phyloP scores from a whole-genome alignment of 305 asterid species.

The Salvia sclarea region DNA sequence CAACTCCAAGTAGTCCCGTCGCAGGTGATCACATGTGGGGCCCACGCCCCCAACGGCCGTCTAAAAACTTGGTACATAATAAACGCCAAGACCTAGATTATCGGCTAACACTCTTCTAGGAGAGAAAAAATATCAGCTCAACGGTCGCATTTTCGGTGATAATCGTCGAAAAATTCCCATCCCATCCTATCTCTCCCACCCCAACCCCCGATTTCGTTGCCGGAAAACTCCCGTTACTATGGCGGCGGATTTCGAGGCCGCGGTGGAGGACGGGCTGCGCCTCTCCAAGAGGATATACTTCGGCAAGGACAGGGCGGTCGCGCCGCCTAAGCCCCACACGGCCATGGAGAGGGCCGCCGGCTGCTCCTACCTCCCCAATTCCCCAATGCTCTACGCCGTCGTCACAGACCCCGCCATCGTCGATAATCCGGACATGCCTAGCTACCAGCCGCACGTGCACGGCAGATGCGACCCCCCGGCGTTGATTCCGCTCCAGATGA shows the following conservation, averaged over 20 bases:
- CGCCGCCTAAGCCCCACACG: conserved; percentile 72
- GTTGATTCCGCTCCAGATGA: conserved; percentile 89
- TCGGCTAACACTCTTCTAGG: conserved; percentile 14
- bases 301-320: conserved; percentile 88
- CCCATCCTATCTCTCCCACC: too few relatives aligned
- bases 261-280: conserved; percentile 91
- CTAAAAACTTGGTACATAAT: conserved; percentile 23
- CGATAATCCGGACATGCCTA: conserved; percentile 94
- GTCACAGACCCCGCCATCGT: conserved; percentile 73
- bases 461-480: conserved; percentile 95
- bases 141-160: background rate
- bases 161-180: conserved; percentile 10
- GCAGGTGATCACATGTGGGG: conserved; percentile 17
- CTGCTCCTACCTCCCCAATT: conserved; percentile 53
- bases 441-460: conserved; percentile 98
- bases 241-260: conserved; percentile 83
- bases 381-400: conserved; percentile 87
- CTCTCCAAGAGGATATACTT: conserved; percentile 81
- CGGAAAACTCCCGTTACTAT: conserved; percentile 29
- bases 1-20: background rate
- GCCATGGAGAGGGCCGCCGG: conserved; percentile 65
- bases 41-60: conserved; percentile 42
- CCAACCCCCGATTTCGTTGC: background rate
- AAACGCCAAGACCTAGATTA: conserved; percentile 32
- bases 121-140: conserved; percentile 7